Base-by-base conservation (phyloP, 345 rosid genomes). In the Citropsis articulata region DNA sequence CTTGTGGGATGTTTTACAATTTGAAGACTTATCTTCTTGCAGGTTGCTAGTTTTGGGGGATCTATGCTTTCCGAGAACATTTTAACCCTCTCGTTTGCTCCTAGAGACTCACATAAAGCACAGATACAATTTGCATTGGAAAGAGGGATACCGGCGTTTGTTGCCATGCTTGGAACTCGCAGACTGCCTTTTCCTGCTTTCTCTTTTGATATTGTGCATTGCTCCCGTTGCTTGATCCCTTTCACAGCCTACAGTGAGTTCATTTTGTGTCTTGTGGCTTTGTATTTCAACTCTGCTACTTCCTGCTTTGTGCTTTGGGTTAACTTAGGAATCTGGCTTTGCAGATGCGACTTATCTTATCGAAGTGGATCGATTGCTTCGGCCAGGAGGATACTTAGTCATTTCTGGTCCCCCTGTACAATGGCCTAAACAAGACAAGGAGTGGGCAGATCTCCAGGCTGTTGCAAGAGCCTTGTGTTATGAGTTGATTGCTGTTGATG, bases 11-110 rank as follows among this genome's bases (percentile, higher is more conserved):
- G 30, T 69, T 60, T 21, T 65, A 28, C 55, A 62, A 12, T 71
- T 77, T 35, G 56, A 53, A 36, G n/a, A 76, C 70, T 33, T 36
- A 40, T 77, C 59, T 8, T 40, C 59, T 82, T 79, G 60, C 73
- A 94, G 99, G 99, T 94, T 66, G 99, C 99, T n/a, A 97, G 99
- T 85, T 97, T 90, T 77, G 98, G 98, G 61, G 99, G 99, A 1
- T 87, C 88, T 76, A 78, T 93, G 81, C 84, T 96, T 64, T 85
- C 92, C 28, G 89, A 93, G 84, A 91, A 93, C 79, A 89, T 94
- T 77, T 79, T 89, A 64, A 80, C 96, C 0, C 86, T 93, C 75
- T 97, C 99, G 0, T 94, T 97, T 85, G 99, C 98, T 36, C 99
- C 98, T 5, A 90, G 98, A 83, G 99, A 94, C 85, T 97, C 99